Conservation (phyloP, 2,329 filamentous ascomycete genomes). For the Talaromyces funiculosus region DNA sequence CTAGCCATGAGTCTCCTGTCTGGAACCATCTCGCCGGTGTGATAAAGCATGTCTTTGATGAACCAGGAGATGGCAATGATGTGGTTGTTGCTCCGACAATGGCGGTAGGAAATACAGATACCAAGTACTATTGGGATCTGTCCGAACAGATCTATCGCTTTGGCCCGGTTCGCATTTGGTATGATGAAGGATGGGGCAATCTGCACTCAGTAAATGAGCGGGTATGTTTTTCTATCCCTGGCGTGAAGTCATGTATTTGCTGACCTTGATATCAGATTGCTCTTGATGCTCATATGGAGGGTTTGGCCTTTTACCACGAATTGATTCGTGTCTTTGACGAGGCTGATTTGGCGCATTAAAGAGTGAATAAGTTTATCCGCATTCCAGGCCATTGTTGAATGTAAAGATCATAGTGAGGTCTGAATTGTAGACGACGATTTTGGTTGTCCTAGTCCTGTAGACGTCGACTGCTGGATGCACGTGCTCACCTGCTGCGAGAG, state of each 20-base stretch:
- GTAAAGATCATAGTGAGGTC: background rate
- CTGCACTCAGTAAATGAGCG: constrained; percentile 6
- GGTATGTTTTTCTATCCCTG: background rate
- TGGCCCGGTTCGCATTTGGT: constrained; percentile 21
- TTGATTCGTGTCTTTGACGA: constrained; percentile 8
- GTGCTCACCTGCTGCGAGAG: background rate
- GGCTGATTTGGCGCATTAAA: background rate
- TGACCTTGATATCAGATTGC: background rate
- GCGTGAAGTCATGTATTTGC: background rate
- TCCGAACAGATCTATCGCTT: constrained; percentile 48
- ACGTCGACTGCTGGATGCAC: background rate
- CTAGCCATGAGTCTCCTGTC: constrained; percentile 14
- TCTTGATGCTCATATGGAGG: constrained; percentile 2
- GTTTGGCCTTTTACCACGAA: background rate
- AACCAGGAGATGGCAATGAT: background rate
- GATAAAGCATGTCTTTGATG: background rate
- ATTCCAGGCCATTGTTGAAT: background rate
- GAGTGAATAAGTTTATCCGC: background rate
- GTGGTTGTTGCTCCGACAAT: constrained; percentile 30
- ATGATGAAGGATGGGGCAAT: background rate
- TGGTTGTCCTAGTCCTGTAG: background rate
- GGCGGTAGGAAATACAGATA: constrained; percentile 49
- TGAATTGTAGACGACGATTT: background rate
- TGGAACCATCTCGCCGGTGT: background rate
- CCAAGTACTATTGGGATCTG: constrained; percentile 48